Conservation (phyloP, 2,329 filamentous ascomycete species). For the Ophiocordyceps australis region DNA sequence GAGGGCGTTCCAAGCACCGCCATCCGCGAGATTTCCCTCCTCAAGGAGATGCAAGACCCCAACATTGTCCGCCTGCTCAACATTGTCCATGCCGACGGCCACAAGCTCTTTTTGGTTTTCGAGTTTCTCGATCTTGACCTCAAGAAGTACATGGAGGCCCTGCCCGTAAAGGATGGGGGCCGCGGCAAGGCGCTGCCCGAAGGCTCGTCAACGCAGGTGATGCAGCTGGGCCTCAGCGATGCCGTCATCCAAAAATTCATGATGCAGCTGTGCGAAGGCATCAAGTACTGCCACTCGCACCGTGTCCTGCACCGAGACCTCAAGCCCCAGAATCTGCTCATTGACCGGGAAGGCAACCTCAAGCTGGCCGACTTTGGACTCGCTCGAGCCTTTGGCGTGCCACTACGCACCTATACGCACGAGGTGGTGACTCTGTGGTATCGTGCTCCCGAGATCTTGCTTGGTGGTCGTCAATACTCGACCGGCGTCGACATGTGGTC, state of each 20-base stretch:
- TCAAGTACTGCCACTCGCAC: conserved; percentile 79
- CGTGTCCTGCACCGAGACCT: conserved; percentile 75
- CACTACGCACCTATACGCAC: conserved; percentile 80
- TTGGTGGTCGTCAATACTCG: conserved; percentile 81
- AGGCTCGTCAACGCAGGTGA: conserved; percentile 44
- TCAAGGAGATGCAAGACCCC: conserved; percentile 87
- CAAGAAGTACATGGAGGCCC: conserved; percentile 91
- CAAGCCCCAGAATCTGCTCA: conserved; percentile 81
- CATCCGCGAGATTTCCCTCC: conserved; percentile 82
- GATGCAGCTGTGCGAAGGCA: conserved; percentile 68
- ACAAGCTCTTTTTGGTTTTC: conserved; percentile 87
- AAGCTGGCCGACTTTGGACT: conserved; percentile 85
- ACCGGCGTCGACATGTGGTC: conserved; percentile 96
- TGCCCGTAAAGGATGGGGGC: conserved; percentile 69
- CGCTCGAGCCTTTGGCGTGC: conserved; percentile 79
- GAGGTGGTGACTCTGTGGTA: conserved; percentile 95
- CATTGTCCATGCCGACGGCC: conserved; percentile 85
- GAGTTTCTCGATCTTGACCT: conserved; percentile 84
- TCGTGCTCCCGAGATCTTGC: conserved; percentile 73
- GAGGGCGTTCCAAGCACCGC: conserved; percentile 85
- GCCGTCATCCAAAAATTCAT: conserved; percentile 87
- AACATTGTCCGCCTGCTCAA: conserved; percentile 81
- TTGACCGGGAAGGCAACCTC: conserved; percentile 71
- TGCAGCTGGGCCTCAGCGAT: conserved; percentile 54
- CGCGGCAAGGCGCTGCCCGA: conserved; percentile 74